phyloP scores from a whole-genome alignment of 352 stramenopile genomes.

The Thraustochytrium striatum region DNA sequence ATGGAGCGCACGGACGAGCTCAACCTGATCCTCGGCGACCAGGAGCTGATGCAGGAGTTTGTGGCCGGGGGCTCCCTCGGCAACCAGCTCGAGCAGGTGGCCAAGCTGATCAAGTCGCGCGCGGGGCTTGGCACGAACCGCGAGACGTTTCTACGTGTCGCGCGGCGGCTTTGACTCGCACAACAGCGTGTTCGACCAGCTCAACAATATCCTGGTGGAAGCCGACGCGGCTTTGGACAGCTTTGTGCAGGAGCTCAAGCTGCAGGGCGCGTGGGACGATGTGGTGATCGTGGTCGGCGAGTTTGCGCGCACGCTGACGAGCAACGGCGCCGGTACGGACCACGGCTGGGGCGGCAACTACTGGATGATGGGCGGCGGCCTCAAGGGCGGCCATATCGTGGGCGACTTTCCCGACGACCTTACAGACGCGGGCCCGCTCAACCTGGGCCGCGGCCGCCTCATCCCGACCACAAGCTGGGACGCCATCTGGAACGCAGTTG shows the following conservation, averaged over 20 bases:
- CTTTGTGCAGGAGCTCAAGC: conserved; percentile 60
- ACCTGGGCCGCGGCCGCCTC: conserved; percentile 56
- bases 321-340: conserved; percentile 59
- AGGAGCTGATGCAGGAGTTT: not conserved
- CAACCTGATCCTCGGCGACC: not conserved
- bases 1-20: not conserved
- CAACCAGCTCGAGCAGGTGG: conserved; percentile 57
- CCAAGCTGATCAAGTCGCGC: conserved; percentile 60
- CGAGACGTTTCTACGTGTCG: conserved; percentile 60
- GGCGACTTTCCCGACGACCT: conserved; percentile 64
- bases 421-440: conserved; percentile 50
- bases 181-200: not conserved
- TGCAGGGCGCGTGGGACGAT: conserved; percentile 56
- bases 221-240: conserved; percentile 57
- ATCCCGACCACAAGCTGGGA: conserved; percentile 62
- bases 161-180: conserved; percentile 65
- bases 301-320: conserved; percentile 62
- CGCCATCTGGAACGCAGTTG: conserved; percentile 57
- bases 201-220: not conserved
- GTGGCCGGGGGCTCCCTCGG: not conserved
- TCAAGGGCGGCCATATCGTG: conserved; percentile 60
- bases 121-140: conserved; percentile 57
- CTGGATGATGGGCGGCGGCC: conserved; percentile 55
- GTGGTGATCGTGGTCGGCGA: conserved; percentile 60
- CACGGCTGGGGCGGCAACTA: conserved; percentile 55